These are phyloP conservation scores for Xenoacremonium recifei DNA, from an alignment of 2,329 filamentous ascomycete species.

Conservation along the genomic window DNA sequence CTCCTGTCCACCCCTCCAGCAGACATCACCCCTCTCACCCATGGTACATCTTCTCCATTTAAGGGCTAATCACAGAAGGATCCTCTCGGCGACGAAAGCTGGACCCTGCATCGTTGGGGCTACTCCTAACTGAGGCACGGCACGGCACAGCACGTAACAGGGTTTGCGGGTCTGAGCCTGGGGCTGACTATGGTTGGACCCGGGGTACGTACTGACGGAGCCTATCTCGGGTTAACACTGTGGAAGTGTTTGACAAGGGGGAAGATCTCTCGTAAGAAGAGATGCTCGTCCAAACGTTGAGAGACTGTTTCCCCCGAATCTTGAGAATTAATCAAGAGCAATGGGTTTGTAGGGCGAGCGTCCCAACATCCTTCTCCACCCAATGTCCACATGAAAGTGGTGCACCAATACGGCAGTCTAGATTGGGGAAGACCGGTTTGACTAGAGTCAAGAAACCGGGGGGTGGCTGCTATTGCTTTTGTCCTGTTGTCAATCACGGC, in stretches of 20 bases:
- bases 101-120: slow-evolving; percentile 1
- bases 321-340: too few species aligned
- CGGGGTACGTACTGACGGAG: neutral
- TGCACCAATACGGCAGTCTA: neutral
- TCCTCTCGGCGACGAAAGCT: slow-evolving; percentile 8
- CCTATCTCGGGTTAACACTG: too few species aligned
- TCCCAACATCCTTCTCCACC: too few species aligned
- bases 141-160: neutral
- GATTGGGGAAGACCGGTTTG: neutral
- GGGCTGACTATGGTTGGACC: slow-evolving; percentile 1
- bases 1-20: too few species aligned
- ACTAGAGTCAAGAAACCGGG: neutral
- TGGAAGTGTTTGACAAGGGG: too few species aligned
- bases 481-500: neutral
- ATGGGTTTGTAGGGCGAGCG: too few species aligned
- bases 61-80: neutral
- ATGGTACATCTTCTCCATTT: too few species aligned
- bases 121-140: neutral
- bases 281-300: too few species aligned
- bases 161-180: slow-evolving; percentile 5
- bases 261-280: too few species aligned
- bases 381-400: neutral
- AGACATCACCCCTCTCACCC: too few species aligned
- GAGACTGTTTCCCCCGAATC: too few species aligned
- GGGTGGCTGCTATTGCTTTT: neutral